phyloP scores from a whole-genome alignment of 768 basidiomycete genomes.

The Agaricus blazei region DNA sequence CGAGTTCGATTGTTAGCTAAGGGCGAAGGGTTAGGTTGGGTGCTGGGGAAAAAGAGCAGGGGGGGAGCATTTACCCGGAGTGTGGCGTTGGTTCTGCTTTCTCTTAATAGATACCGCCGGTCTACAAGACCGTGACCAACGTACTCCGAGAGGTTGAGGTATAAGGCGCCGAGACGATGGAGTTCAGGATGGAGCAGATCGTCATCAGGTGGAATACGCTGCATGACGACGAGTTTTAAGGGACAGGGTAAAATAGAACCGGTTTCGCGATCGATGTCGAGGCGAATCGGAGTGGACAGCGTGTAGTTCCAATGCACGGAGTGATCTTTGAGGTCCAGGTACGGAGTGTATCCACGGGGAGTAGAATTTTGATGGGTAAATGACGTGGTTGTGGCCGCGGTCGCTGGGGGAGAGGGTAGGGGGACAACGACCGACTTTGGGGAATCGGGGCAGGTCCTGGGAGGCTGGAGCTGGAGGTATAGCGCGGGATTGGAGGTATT shows the following conservation, averaged over 20 bases:
- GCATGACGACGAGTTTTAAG: conserved; percentile 62
- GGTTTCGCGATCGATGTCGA: conserved; percentile 51
- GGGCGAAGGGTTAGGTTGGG: background rate
- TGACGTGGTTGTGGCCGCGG: background rate
- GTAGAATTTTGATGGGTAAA: conserved; percentile 21
- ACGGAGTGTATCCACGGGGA: conserved; percentile 58
- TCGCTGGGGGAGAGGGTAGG: conserved; percentile 7
- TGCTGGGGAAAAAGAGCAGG: background rate
- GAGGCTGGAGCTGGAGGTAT: background rate
- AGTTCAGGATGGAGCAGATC: conserved; percentile 46
- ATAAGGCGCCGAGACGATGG: conserved; percentile 58
- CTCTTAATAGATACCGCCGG: conserved; percentile 60
- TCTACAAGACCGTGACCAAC: conserved; percentile 54
- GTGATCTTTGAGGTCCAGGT: conserved; percentile 58
- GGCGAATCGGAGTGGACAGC: conserved; percentile 52
- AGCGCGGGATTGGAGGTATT: conserved; percentile 3
- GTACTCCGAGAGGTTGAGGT: conserved; percentile 74
- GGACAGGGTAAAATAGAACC: conserved; percentile 50
- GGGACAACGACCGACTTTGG: too few relatives aligned
- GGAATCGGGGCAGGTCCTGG: background rate
- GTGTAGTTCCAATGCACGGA: conserved; percentile 56
- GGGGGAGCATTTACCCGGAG: conserved; percentile 46
- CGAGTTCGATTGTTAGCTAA: conserved; percentile 57
- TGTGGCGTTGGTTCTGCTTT: conserved; percentile 78
- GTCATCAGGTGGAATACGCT: conserved; percentile 56